Conservation (phyloP, 768 basidiomycete species). For the Boletus coccyginus region DNA sequence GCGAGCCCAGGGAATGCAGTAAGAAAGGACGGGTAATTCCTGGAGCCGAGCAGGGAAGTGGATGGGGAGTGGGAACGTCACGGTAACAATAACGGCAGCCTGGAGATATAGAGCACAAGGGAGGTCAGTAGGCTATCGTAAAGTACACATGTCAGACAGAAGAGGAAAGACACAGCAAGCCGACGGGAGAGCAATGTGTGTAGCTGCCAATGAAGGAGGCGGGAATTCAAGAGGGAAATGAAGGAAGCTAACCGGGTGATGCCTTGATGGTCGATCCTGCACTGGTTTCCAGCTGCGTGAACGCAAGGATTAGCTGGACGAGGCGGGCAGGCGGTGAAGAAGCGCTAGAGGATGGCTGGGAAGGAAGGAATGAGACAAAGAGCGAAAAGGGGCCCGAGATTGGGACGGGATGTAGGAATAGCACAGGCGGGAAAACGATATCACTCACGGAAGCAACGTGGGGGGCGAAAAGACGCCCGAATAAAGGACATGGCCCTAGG, state of each 20-base stretch:
- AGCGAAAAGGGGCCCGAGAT: not conserved
- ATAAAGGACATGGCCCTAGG: not conserved
- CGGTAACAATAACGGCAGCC: constrained; percentile 9
- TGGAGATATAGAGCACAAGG: constrained; percentile 14
- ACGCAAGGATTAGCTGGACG: not conserved
- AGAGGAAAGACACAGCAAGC: constrained; percentile 10
- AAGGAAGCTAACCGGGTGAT: constrained; percentile 23
- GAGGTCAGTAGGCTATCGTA: constrained; percentile 15
- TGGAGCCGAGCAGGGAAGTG: constrained; percentile 7
- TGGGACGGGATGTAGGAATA: not conserved
- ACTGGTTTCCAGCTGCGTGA: not conserved
- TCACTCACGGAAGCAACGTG: constrained; percentile 24
- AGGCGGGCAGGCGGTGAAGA: not conserved
- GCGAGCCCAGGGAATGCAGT: constrained; percentile 10
- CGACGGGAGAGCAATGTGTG: not conserved
- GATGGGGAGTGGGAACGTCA: constrained; percentile 17
- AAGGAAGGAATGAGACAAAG: not conserved
- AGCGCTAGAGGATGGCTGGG: not conserved
- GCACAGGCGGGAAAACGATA: constrained; percentile 4
- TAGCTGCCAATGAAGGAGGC: constrained; percentile 7
- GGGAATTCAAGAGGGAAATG: constrained; percentile 21
- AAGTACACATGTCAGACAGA: constrained; percentile 9
- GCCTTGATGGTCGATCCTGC: constrained; percentile 23
- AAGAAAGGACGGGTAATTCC: constrained; percentile 13
- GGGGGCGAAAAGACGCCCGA: constrained; percentile 2